Conservation (phyloP, 495 filamentous ascomycete genomes). For the Ramalina peruviana region DNA sequence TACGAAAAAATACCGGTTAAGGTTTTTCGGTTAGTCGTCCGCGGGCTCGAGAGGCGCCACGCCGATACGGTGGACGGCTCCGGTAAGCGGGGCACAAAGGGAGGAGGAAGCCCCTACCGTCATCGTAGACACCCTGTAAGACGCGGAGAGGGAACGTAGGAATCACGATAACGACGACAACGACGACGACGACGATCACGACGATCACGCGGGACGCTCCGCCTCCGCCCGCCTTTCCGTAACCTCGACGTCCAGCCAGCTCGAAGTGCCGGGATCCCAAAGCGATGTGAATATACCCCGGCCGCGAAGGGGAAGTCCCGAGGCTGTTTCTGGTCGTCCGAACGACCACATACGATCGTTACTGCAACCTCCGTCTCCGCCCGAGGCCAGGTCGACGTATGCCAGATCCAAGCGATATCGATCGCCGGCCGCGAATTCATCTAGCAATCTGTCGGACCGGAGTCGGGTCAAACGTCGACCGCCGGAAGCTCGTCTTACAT, state of each 20-base stretch:
- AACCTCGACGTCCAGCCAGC: not conserved
- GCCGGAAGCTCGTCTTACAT: not conserved
- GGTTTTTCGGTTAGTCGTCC: not conserved
- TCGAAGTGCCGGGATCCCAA: not conserved
- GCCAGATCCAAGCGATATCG: not conserved
- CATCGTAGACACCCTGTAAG: not conserved
- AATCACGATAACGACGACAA: not conserved
- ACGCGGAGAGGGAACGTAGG: not conserved
- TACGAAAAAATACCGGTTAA: not conserved
- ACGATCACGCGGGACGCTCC: not conserved
- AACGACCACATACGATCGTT: not conserved
- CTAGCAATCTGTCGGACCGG: not conserved
- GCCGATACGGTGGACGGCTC: constrained; percentile 1
- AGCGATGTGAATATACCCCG: not conserved
- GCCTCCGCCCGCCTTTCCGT: not conserved
- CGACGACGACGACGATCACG: too few relatives aligned
- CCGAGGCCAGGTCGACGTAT: not conserved
- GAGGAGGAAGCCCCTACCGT: not conserved
- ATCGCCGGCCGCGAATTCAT: not conserved
- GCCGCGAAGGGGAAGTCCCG: not conserved
- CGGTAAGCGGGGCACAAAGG: not conserved
- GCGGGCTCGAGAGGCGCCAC: not conserved
- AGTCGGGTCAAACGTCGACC: not conserved
- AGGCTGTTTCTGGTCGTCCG: not conserved
- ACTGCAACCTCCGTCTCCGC: not conserved